These are phyloP conservation scores for Aegilops longissima DNA, from an alignment of 176 grass and related monocot species.

Conservation along the genomic window DNA sequence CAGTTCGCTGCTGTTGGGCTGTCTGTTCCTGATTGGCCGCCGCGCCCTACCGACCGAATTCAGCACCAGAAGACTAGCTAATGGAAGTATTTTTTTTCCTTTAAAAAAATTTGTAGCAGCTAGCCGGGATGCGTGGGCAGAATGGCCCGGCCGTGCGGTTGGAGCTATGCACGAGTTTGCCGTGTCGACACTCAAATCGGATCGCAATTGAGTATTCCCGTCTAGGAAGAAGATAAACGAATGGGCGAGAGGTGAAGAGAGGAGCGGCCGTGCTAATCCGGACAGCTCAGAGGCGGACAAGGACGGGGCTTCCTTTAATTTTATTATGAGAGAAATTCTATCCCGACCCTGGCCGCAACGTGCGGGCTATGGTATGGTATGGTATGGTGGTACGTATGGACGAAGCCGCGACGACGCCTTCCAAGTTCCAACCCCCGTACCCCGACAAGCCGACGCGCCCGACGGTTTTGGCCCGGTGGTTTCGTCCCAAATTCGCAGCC, in stretches of 20 bases:
- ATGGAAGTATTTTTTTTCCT: background rate
- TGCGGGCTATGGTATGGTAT: background rate
- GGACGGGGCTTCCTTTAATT: background rate
- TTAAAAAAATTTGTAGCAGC: background rate
- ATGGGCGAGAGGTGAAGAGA: too few relatives aligned
- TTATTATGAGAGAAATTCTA: too few relatives aligned
- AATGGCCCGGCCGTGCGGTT: background rate
- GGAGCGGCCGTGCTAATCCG: slow-evolving; percentile 43
- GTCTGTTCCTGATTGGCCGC: background rate
- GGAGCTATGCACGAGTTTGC: background rate
- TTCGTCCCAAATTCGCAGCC: background rate
- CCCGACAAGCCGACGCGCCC: background rate
- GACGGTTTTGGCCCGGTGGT: background rate
- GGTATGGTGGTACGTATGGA: background rate
- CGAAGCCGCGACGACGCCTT: slow-evolving; percentile 8
- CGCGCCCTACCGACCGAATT: background rate
- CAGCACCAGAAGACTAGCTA: background rate
- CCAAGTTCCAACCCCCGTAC: background rate
- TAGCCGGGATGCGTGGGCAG: background rate
- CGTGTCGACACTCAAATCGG: background rate
- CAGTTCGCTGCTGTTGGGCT: background rate
- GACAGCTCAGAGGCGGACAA: slow-evolving; percentile 38
- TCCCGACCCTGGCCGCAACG: background rate
- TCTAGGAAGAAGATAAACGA: background rate
- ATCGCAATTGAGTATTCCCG: background rate